A percentile compares a stretch with the other conserved stretches of the same genome.
phyloP scores from a whole-genome alignment of 1,284 basidiomycete species.

The Sphagnurus paluster region DNA sequence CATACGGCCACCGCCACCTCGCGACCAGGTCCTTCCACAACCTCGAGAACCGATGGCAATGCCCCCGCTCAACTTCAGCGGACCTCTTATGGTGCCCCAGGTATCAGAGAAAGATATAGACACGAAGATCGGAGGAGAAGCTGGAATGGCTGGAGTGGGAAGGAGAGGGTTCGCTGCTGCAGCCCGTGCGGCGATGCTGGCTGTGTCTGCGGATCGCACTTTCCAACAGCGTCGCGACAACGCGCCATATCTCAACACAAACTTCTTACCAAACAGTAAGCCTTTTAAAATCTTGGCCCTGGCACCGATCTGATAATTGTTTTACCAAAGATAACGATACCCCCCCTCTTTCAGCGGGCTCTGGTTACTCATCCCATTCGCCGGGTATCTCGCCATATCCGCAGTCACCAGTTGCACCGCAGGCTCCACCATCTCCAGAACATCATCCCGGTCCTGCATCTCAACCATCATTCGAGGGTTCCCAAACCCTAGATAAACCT shows the following conservation, averaged over 20 bases:
- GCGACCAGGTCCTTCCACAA: conserved; percentile 10
- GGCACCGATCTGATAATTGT: conserved; percentile 10
- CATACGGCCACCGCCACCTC: conserved; percentile 2
- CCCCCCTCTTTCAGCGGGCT: conserved; percentile 48
- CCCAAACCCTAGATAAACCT: conserved; percentile 12
- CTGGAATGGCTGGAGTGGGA: conserved; percentile 90
- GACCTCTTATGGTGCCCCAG: conserved; percentile 8
- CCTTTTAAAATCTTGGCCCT: conserved; percentile 11
- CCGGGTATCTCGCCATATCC: conserved; percentile 45
- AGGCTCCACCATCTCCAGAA: conserved; percentile 10
- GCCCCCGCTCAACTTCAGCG: conserved; percentile 4
- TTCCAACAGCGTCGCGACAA: conserved; percentile 33
- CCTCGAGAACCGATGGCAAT: not conserved
- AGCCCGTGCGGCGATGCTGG: conserved; percentile 68
- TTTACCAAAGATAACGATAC: conserved; percentile 25
- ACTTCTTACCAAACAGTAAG: conserved; percentile 42
- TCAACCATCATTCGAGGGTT: conserved; percentile 12
- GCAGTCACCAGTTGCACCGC: conserved; percentile 28
- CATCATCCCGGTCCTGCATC: conserved; percentile 9
- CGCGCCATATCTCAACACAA: conserved; percentile 53
- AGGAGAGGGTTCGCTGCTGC: conserved; percentile 82
- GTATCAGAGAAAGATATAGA: conserved; percentile 45
- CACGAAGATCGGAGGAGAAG: conserved; percentile 75
- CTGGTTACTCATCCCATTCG: conserved; percentile 42
- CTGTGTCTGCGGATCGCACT: conserved; percentile 27